Base-by-base conservation (phyloP, 176 grass and related monocot species). In the Zoysia japonica region DNA sequence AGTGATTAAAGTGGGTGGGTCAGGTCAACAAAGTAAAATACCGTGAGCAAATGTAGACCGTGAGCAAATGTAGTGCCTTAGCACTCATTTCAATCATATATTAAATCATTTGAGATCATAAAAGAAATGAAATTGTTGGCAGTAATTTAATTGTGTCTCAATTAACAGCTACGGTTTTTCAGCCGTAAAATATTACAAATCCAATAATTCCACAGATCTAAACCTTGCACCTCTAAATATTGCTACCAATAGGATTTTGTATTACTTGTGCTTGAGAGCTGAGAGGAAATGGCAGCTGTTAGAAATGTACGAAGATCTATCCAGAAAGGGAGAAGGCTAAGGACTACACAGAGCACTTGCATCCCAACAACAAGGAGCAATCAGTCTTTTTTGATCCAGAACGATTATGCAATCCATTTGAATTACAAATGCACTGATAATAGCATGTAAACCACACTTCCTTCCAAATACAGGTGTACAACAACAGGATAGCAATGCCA, bases 401-500 rank as follows among this genome's bases (percentile, higher is more conserved):
- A 77, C n/a, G 11, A 40, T 64, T 14, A 37, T 40, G 5, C 11
- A 64, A 14, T 40, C 28, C 50, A 73, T 54, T 55, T 50, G 80
- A 75, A 72, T 5, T 47, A 43, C 65, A 11, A 79, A 53, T 51
- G 17, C 20, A 47, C 17, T 5, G 12, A 65, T 38, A 51, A 84
- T 15, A 62, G 43, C 55, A 68, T 19, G 70, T 68, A 71, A 53
- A 43, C 11, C 45, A 76, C 36, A 16, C 40, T 67, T 43, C 38
- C 11, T 65, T 66, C 11, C 5, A 52, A 10, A 68, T 14, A 83
- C 59, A 76, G 54, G 69, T 83, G 43, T 78, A 38, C 28, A 78
- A 66, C 57, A 56, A 7, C 57, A 61, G 57, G 11, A 77, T 11
- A 68, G 35, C 44, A 85, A 43, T 39, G 13, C 13, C 47, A 57